Evolutionary conservation across 179 eudicot genomes (phyloP).

Genomic region (Camellia oleifera): DNA sequence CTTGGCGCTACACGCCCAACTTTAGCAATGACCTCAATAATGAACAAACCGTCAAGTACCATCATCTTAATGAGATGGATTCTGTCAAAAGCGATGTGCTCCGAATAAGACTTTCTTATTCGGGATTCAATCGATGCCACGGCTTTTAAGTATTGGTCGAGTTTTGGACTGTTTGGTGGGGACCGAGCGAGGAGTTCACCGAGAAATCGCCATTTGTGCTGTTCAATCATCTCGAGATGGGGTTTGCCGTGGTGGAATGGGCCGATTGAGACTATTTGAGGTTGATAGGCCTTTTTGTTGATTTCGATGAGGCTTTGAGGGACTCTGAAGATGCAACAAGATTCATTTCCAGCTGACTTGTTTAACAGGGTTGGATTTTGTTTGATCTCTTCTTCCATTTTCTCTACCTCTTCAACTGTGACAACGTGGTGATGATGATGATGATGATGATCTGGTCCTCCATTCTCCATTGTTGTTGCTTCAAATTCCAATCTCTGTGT

Average conservation of each 20-base stretch:
- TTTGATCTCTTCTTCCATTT: conserved; percentile 37
- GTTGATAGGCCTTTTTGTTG: conserved; percentile 42
- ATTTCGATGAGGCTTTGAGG: conserved; percentile 47
- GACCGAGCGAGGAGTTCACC: not conserved
- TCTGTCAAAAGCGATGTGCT: not conserved
- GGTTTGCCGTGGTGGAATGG: conserved; percentile 52
- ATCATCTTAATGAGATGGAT: not conserved
- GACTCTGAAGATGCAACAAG: conserved; percentile 68
- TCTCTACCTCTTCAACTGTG: conserved; percentile 33
- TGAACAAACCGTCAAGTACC: not conserved
- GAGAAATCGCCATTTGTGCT: conserved; percentile 39
- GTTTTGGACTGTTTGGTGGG: not conserved
- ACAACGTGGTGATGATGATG: not conserved
- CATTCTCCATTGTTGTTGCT: not conserved
- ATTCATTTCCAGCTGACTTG: conserved; percentile 47
- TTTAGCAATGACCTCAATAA: not conserved
- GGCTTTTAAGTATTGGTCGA: not conserved
- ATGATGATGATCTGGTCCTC: not conserved
- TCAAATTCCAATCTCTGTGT: not conserved
- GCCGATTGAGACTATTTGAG: conserved; percentile 51
- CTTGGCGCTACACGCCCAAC: not conserved
- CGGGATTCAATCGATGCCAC: not conserved
- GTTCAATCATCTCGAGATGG: conserved; percentile 55
- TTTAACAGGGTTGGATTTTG: conserved; percentile 47
- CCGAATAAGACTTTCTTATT: not conserved